Evolutionary conservation across 1,139 yeast species (phyloP).

Genomic region (Geotrichum siamense): DNA sequence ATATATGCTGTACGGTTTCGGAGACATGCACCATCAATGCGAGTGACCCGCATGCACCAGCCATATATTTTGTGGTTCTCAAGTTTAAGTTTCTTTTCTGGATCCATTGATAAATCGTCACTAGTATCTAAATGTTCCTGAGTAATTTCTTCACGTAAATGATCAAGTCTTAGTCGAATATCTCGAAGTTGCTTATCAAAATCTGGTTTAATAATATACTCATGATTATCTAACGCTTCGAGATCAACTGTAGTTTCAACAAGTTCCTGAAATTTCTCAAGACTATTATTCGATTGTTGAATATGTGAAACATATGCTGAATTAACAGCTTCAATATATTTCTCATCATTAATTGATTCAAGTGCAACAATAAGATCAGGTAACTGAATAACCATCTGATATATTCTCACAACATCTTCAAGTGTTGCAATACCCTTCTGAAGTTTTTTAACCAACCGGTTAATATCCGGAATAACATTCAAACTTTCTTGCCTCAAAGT

Average conservation of each 20-base stretch:
- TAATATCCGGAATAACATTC: slow-evolving; percentile 72
- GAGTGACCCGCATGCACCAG: slow-evolving; percentile 87
- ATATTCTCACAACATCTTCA: slow-evolving; percentile 87
- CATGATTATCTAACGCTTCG: slow-evolving; percentile 67
- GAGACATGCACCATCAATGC: slow-evolving; percentile 77
- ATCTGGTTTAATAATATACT: slow-evolving; percentile 81
- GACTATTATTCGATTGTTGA: slow-evolving; percentile 41
- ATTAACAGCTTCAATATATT: slow-evolving; percentile 33
- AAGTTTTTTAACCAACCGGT: slow-evolving; percentile 62
- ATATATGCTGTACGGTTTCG: slow-evolving; percentile 55
- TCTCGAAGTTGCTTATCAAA: slow-evolving; percentile 70
- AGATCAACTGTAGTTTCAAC: slow-evolving; percentile 90
- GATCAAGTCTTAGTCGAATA: slow-evolving; percentile 52
- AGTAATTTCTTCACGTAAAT: slow-evolving; percentile 49
- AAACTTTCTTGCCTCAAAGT: slow-evolving; percentile 61
- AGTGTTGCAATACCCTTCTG: slow-evolving; percentile 46
- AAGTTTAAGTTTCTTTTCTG: slow-evolving; percentile 78
- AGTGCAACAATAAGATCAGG: slow-evolving; percentile 60
- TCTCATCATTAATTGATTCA: slow-evolving; percentile 30
- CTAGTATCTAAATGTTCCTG: slow-evolving; percentile 58
- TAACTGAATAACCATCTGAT: slow-evolving; percentile 64
- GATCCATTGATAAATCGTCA: slow-evolving; percentile 70
- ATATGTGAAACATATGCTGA: slow-evolving; percentile 56
- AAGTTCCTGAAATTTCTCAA: slow-evolving; percentile 69
- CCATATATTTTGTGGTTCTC: slow-evolving; percentile 85